phyloP scores from a whole-genome alignment of 2,329 filamentous ascomycete species.

The Clonostachys solani region DNA sequence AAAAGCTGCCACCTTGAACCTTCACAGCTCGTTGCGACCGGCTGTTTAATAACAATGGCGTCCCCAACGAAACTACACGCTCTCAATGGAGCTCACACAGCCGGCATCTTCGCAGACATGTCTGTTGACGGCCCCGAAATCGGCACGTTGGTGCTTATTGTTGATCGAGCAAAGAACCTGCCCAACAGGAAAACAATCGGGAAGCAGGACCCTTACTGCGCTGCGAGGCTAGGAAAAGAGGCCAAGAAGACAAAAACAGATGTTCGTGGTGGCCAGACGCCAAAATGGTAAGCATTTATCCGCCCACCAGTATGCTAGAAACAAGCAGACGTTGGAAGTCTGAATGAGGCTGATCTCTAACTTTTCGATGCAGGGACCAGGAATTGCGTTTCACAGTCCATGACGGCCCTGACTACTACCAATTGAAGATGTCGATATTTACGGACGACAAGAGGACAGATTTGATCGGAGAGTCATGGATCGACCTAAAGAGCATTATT shows the following conservation, averaged over 20 bases:
- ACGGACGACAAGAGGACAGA: constrained; percentile 99
- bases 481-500: constrained; percentile 78
- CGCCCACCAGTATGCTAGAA: neutral
- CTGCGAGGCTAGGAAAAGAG: constrained; percentile 88
- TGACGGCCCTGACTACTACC: constrained; percentile 94
- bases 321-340: neutral
- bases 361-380: constrained; percentile 72
- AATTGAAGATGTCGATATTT: constrained; percentile 92
- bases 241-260: constrained; percentile 97
- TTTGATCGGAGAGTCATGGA: constrained; percentile 89
- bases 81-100: constrained; percentile 69
- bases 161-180: constrained; percentile 94
- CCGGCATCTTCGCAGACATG: constrained; percentile 93
- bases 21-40: neutral
- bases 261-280: constrained; percentile 89
- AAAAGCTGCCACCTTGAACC: neutral
- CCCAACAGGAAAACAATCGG: constrained; percentile 97
- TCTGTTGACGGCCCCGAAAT: constrained; percentile 89
- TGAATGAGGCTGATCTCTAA: neutral
- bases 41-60: constrained; percentile 33
- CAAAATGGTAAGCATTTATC: constrained; percentile 66
- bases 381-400: constrained; percentile 95
- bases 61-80: constrained; percentile 49
- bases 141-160: constrained; percentile 85
- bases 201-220: constrained; percentile 97